Conservation (phyloP, 345 rosid genomes). For the Eucalyptus pauciflora region DNA sequence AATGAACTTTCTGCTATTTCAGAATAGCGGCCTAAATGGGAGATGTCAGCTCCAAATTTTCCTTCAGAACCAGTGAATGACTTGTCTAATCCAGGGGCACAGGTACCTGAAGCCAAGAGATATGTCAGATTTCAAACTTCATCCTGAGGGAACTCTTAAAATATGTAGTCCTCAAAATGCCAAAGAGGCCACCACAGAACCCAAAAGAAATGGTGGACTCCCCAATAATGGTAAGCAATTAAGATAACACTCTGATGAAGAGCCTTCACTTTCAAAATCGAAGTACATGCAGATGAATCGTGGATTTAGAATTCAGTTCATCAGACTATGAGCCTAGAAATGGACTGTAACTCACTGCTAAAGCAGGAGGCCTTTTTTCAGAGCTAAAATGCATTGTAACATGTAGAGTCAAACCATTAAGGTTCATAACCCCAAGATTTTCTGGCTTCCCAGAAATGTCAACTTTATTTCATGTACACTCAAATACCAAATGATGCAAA, state of each 20-base stretch:
- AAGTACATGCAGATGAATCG: neutral
- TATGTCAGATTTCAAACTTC: neutral
- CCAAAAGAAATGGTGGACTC: neutral
- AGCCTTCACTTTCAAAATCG: neutral
- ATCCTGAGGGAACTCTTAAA: neutral
- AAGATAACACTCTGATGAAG: neutral
- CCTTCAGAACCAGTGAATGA: neutral
- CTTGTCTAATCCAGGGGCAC: constrained; percentile 16
- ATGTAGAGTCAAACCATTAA: neutral
- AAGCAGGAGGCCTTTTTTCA: neutral
- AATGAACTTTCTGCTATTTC: constrained; percentile 80
- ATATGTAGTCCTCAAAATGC: neutral
- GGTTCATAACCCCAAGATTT: neutral
- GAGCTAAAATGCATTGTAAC: neutral
- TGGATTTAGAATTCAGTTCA: neutral
- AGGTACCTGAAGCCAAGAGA: constrained; percentile 5
- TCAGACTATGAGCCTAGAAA: neutral
- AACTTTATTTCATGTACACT: neutral
- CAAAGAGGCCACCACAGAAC: neutral
- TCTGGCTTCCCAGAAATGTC: neutral
- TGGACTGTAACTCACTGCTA: neutral
- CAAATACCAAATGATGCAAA: neutral
- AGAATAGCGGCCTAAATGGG: constrained; percentile 56
- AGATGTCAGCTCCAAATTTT: constrained; percentile 76
- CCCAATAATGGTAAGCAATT: neutral